These are phyloP conservation scores for Stachybotrys chartarum DNA, from an alignment of 2,329 filamentous ascomycete genomes.

Conservation along the genomic window DNA sequence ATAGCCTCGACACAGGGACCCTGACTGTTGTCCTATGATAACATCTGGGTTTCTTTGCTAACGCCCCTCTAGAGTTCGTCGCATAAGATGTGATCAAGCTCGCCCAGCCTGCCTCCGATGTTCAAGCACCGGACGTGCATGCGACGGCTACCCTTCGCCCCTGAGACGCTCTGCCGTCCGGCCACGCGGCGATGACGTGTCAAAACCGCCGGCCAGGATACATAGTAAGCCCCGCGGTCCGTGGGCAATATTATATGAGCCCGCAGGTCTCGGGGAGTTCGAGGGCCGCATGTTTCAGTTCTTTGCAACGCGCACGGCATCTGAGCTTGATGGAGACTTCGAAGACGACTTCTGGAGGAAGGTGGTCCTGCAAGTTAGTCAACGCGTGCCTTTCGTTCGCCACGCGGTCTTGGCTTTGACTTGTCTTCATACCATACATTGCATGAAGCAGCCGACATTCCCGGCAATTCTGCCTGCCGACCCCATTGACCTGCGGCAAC, in stretches of 20 bases:
- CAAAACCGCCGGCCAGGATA: neutral
- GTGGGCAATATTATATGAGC: neutral
- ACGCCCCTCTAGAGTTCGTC: neutral
- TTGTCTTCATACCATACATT: neutral
- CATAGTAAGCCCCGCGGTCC: neutral
- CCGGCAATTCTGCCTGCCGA: neutral
- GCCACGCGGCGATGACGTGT: neutral
- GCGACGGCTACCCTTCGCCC: constrained; percentile 1
- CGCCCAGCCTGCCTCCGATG: neutral
- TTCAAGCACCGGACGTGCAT: neutral
- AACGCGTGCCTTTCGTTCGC: neutral
- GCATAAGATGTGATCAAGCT: neutral
- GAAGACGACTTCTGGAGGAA: neutral
- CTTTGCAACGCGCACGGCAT: neutral
- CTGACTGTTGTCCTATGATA: neutral
- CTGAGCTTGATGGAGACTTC: neutral
- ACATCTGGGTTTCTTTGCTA: neutral
- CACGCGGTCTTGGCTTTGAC: constrained; percentile 1
- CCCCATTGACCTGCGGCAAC: neutral
- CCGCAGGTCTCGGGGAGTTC: neutral
- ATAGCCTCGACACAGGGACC: neutral
- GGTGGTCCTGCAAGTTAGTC: neutral
- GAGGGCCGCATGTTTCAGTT: neutral
- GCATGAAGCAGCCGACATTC: neutral
- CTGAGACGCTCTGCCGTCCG: no score